These are phyloP conservation scores for Seiridium unicorne DNA, from an alignment of 2,329 filamentous ascomycete species.

Conservation along the genomic window DNA sequence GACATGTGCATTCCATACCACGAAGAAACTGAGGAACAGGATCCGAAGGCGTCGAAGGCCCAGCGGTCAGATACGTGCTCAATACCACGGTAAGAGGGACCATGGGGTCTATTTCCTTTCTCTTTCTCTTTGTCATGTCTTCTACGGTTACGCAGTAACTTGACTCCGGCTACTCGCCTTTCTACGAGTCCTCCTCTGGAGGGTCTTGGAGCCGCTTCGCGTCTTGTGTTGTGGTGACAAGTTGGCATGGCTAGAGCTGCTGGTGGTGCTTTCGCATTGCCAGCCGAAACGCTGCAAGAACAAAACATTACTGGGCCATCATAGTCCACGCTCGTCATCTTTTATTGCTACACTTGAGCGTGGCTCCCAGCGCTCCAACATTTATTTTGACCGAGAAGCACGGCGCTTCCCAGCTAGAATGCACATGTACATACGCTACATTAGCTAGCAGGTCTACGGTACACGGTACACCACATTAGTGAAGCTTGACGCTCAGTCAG, in stretches of 20 bases:
- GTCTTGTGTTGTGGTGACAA: slow-evolving; percentile 31
- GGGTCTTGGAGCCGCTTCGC: slow-evolving; percentile 28
- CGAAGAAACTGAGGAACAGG: not conserved
- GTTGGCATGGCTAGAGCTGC: slow-evolving; percentile 25
- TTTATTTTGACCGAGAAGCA: slow-evolving; percentile 13
- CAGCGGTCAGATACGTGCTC: not conserved
- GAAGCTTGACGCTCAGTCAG: not conserved
- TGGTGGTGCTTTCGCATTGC: slow-evolving; percentile 16
- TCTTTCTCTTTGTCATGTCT: not conserved
- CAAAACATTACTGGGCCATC: slow-evolving; percentile 40
- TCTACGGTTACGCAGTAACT: slow-evolving; percentile 13
- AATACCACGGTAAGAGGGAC: not conserved
- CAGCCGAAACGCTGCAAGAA: slow-evolving; percentile 39
- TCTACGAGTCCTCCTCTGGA: slow-evolving; percentile 28
- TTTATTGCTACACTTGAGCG: slow-evolving; percentile 38
- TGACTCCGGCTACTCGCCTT: slow-evolving; percentile 25
- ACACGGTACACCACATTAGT: not conserved
- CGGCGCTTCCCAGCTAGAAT: not conserved
- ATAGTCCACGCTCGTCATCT: slow-evolving; percentile 50
- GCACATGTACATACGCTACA: not conserved
- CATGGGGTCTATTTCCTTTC: not conserved
- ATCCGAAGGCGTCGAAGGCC: not conserved
- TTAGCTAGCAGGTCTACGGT: not conserved
- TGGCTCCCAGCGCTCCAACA: slow-evolving; percentile 52
- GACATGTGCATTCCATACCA: not conserved